Conservation (phyloP, 139 green algal species). For the Ostreobium quekettii region DNA sequence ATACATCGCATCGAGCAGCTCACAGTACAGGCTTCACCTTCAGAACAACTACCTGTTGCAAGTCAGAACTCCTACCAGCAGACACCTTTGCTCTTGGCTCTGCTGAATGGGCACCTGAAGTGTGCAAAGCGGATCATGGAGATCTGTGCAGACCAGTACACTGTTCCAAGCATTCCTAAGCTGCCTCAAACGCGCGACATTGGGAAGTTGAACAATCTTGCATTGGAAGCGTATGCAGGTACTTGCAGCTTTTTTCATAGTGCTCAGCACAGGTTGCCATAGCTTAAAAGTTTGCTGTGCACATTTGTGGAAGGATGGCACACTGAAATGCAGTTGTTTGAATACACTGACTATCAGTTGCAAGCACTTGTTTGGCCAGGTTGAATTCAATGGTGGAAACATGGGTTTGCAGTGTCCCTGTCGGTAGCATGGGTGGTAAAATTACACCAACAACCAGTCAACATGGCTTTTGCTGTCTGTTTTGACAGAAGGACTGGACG, state of each 20-base stretch:
- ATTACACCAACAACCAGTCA: too few relatives aligned
- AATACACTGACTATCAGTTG: background rate
- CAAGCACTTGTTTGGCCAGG: background rate
- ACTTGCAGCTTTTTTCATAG: too few relatives aligned
- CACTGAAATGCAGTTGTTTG: background rate
- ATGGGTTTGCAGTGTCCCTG: background rate
- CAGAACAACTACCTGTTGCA: background rate
- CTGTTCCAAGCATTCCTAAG: background rate
- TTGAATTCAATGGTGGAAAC: background rate
- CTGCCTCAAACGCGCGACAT: background rate
- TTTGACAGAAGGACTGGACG: too few relatives aligned
- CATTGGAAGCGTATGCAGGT: background rate
- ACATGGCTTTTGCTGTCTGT: too few relatives aligned
- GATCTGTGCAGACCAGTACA: background rate
- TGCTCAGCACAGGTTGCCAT: background rate
- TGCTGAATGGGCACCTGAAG: background rate
- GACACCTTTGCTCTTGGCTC: background rate
- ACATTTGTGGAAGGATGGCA: background rate
- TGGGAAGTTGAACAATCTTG: conserved; percentile 3
- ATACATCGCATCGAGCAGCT: background rate
- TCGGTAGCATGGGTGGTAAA: too few relatives aligned
- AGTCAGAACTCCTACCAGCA: background rate
- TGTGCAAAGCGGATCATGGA: background rate
- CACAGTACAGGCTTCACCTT: background rate
- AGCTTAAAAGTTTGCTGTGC: background rate